Evolutionary conservation across 2,329 filamentous ascomycete species (phyloP).

Genomic region (Aspergillus viridinutans): DNA sequence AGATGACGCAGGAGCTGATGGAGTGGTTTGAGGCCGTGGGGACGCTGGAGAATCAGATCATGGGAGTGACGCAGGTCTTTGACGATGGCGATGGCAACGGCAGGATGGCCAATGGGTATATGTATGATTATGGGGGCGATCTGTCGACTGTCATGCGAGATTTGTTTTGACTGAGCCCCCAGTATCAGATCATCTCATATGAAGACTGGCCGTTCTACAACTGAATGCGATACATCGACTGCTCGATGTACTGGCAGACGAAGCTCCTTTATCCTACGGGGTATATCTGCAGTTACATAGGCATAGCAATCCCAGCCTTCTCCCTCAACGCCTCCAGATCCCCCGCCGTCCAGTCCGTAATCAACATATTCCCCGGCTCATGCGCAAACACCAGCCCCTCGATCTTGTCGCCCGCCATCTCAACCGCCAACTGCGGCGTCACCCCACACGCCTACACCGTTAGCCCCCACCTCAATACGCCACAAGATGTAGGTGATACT

Average conservation of each 20-base stretch:
- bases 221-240: too few relatives aligned
- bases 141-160: constrained; percentile 56
- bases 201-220: too few relatives aligned
- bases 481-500: neutral
- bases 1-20: constrained; percentile 56
- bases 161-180: constrained; percentile 18
- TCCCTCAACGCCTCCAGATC: constrained; percentile 27
- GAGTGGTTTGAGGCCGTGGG: constrained; percentile 61
- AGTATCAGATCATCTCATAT: neutral
- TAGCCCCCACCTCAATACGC: constrained; percentile 40
- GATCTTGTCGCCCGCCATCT: constrained; percentile 46
- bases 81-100: constrained; percentile 16
- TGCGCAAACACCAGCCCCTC: constrained; percentile 58
- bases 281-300: neutral
- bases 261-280: too few relatives aligned
- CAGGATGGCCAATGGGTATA: constrained; percentile 25
- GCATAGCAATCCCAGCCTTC: neutral
- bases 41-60: constrained; percentile 44
- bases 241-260: too few relatives aligned
- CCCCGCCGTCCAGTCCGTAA: constrained; percentile 50
- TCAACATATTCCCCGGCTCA: constrained; percentile 59
- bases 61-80: constrained; percentile 22
- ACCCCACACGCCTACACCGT: constrained; percentile 65
- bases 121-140: constrained; percentile 54
- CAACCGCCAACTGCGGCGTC: constrained; percentile 62